Base-by-base conservation (phyloP, 2,329 filamentous ascomycete species). In the Colletotrichum sp. region DNA sequence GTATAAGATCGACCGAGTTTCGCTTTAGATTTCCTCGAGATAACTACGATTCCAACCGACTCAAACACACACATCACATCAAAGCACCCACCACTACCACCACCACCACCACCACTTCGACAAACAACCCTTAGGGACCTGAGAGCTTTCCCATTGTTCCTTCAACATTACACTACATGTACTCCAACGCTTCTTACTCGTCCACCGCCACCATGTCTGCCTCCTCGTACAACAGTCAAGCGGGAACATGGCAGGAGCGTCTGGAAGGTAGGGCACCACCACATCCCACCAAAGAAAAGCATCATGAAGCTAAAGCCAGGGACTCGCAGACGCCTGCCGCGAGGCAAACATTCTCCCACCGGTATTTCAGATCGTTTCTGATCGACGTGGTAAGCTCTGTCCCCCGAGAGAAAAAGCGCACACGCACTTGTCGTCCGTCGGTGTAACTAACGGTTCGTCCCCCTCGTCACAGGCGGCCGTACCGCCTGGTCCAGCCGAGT, bases 401-500 rank as follows among this genome's bases (percentile, higher is more conserved):
- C 34, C 21, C 52, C 18, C n/a, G 9, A 43, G 13, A 18, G 39
- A 32, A 52, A 28, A 57, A 48, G 34, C 55, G 30, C 10, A 24
- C 28, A 39, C 16, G 26, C 52, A 34, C 32, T 52, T 26, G 18
- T 32, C 16, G 43, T 24, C 5, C 18, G 21, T 28, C 24, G 10
- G 26, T 55, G n/a, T 55, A 55, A 65, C 74, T 75, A 52, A 76
- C 18, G 12, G 24, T 57, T 57, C 18, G 9, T n/a, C 39, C 28
- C n/a, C 61, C 48, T n/a, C 36, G 13, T 30, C 67, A 48, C 80
- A 97, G 96, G 95, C 79, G 95, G 95, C 79, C 94, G 96, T 80
- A 98, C 96, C 74, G 96, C 96, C 74, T 98, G 96, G 96, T 96
- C 95, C 74, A 94, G 93, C 87, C 90, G 90, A 75, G 95, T 98